phyloP scores from a whole-genome alignment of 305 asterid species.

The Fraxinus nigra region DNA sequence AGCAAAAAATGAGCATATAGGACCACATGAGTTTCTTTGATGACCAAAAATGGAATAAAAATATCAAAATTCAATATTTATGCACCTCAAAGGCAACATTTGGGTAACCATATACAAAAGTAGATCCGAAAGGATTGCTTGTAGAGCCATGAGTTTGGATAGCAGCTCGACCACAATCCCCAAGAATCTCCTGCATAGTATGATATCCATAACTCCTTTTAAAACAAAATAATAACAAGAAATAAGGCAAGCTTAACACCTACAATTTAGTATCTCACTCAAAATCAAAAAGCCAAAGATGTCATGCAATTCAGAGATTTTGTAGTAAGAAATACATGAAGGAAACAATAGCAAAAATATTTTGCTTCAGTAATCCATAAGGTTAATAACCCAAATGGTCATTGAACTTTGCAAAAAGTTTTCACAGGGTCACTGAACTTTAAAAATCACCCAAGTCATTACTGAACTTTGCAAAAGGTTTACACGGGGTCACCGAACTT shows the following conservation, averaged over 20 bases:
- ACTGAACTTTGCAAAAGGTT: too few species aligned
- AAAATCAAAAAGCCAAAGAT: not conserved
- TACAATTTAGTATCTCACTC: not conserved
- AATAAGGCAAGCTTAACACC: not conserved
- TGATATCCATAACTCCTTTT: not conserved
- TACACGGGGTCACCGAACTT: too few species aligned
- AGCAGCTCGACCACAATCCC: conserved; percentile 86
- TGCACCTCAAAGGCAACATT: conserved; percentile 86
- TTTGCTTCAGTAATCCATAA: not conserved
- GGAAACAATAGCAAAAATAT: not conserved
- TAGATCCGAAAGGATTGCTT: conserved; percentile 85
- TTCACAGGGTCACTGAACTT: too few species aligned
- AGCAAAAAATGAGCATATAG: not conserved
- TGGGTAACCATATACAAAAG: conserved; percentile 89
- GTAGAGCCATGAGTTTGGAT: conserved; percentile 90
- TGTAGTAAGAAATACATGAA: not conserved
- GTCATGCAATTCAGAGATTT: not conserved
- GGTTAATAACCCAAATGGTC: too few species aligned
- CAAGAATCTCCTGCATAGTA: conserved; percentile 70
- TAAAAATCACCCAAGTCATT: too few species aligned
- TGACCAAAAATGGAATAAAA: not conserved
- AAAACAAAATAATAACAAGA: conserved; percentile 6
- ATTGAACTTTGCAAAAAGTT: too few species aligned
- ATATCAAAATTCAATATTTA: not conserved
- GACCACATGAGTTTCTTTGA: not conserved